Base-by-base conservation (phyloP, 306 rosid species). In the Quercus robur region DNA sequence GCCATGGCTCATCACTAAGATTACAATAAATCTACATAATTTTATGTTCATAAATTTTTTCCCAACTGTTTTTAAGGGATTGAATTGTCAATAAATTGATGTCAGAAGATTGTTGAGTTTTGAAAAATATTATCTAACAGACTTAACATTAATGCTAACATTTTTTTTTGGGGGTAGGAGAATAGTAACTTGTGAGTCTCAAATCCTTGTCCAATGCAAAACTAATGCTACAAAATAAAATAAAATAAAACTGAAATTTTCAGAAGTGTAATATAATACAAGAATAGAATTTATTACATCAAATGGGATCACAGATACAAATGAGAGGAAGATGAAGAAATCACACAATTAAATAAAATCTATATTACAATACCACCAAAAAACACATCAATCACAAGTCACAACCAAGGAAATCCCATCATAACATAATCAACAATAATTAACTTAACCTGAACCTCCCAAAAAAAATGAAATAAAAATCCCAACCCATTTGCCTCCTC, bases 291-390 rank as follows among this genome's bases (percentile, higher is more conserved):
- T 82, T 76, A 82, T 73, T 79, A 76, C 71, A 33, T 30, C 9
- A 71, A 66, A 71, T 79, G 80, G 80, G 78, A 76, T 77, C 82
- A 76, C 71, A 72, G 70, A 66, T 82, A 75, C 86, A 70, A 77
- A 70, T 18, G 71, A 70, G 56, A 49, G 38, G n/a, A 61, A 13
- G 17, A 51, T 46, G 30, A 66, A 26, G 76, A 75, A 67, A 35
- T 26, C 20, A 79, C 38, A 58, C 33, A 26, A 67, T 25, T n/a
- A 31, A 71, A 49, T 30, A 77, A 74, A 55, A 19, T 59, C 46
- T 67, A 73, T 72, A 56, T 57, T 78, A 78, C 70, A 78, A 58
- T 73, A 41, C 52, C 71, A 73, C 73, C 73, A 35, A 55, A 31
- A 51, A 67, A 77, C 52, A 76, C 78, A 80, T 78, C 46, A 73